Evolutionary conservation across 2,329 filamentous ascomycete species (phyloP).

Genomic region (Trichophyton benhamiae): DNA sequence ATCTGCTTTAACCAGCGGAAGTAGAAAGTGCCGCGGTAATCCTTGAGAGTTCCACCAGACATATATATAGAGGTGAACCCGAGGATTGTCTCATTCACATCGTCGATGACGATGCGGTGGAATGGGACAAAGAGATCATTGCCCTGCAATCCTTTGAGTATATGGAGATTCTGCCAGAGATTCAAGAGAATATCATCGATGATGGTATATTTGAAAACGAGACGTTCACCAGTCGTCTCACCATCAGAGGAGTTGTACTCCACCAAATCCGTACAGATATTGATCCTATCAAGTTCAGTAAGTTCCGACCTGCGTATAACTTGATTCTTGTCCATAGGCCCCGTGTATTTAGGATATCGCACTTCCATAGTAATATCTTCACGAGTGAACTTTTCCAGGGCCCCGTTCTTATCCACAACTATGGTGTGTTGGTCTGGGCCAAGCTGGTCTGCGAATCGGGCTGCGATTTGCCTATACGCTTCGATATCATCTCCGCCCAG

Average conservation of each 20-base stretch:
- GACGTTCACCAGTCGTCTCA: neutral
- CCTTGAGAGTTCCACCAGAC: slow-evolving; percentile 7
- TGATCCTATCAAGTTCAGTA: slow-evolving; percentile 8
- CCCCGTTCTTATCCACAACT: neutral
- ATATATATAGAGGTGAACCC: slow-evolving; percentile 8
- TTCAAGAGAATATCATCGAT: slow-evolving; percentile 2
- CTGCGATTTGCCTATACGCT: neutral
- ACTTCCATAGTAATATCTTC: slow-evolving; percentile 6
- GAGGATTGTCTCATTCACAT: slow-evolving; percentile 6
- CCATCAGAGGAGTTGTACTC: neutral
- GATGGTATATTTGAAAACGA: slow-evolving; percentile 10
- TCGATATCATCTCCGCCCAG: slow-evolving; percentile 4
- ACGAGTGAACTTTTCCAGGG: neutral
- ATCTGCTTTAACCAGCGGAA: slow-evolving; percentile 10
- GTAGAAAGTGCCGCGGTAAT: slow-evolving; percentile 8
- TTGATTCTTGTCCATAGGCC: neutral
- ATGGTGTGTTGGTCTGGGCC: slow-evolving; percentile 1
- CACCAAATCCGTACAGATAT: slow-evolving; percentile 6
- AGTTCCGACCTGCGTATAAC: slow-evolving; percentile 6
- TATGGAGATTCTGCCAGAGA: slow-evolving; percentile 8
- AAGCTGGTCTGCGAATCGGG: slow-evolving; percentile 5
- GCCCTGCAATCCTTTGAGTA: slow-evolving; percentile 5
- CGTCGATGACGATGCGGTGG: slow-evolving; percentile 8
- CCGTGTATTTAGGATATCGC: slow-evolving; percentile 5
- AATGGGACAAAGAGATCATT: slow-evolving; percentile 7